Base-by-base conservation (phyloP, 306 rosid genomes). In the Vigna angularis region DNA sequence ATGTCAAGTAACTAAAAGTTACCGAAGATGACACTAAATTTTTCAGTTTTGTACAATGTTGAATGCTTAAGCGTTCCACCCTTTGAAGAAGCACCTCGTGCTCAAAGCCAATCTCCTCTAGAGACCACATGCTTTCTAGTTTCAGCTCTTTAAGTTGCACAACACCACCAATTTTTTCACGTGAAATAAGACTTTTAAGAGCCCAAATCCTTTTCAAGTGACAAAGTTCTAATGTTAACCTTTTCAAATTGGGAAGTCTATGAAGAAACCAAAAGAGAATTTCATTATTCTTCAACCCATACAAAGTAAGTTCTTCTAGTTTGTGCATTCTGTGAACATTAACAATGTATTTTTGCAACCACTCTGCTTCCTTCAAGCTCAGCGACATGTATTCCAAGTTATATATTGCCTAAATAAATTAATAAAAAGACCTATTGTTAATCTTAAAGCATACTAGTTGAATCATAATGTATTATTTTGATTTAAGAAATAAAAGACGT, bases 231-330 rank as follows among this genome's bases (percentile, higher is more conserved):
- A 72, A 72, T 0, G 0, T 0, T 42, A 73, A 14, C 0, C 1
- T 30, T 64, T 80, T 66, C 7, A 80, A 53, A 55, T 73, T 40
- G 26, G 83, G 82, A 72, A 56, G 56, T 65, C 69, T 64, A 10
- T 7, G 20, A 15, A 72, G 79, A 20, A 72, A 73, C 73, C 74
- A 65, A 45, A 34, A 79, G 32, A 72, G 66, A 36, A 61, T 38
- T 9, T 71, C 24, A 42, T 5, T 7, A 42, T 15, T 24, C 11
- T 63, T 15, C 47, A 79, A 61, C 6, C 7, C 7, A 1, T 0
- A 5, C 44, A 79, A 38, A 4, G 0, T 0, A 22, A 79, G 51
- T 26, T 0, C 3, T 48, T 69, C 26, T 4, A 69, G 59, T 69
- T 48, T 69, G 24, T 38, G 72, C 83, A 79, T 36, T 50, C 7